phyloP scores from a whole-genome alignment of 768 basidiomycete species.

The Russula dissimulans region DNA sequence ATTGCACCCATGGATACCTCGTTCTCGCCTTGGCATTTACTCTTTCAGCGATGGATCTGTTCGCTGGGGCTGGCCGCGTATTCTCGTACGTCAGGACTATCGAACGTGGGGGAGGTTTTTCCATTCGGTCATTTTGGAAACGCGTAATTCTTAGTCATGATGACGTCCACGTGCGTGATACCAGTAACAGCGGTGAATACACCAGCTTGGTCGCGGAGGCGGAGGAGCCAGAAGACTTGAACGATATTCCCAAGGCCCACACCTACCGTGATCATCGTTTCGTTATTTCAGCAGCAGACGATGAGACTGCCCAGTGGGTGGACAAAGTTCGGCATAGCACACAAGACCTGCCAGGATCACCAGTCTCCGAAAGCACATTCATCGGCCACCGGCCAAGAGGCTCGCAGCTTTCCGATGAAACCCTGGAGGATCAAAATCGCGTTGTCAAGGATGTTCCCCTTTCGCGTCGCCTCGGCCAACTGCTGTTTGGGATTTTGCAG shows the following conservation, averaged over 20 bases:
- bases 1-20: slow-evolving; percentile 55
- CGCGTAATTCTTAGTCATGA: slow-evolving; percentile 46
- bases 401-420: slow-evolving; percentile 48
- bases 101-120: slow-evolving; percentile 31
- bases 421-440: slow-evolving; percentile 35
- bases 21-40: slow-evolving; percentile 37
- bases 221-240: slow-evolving; percentile 48
- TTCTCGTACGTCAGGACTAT: slow-evolving; percentile 35
- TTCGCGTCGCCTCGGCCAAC: slow-evolving; percentile 36
- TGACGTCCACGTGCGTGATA: slow-evolving; percentile 17
- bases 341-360: slow-evolving; percentile 36
- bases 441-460: slow-evolving; percentile 21
- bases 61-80: slow-evolving; percentile 41
- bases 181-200: slow-evolving; percentile 39
- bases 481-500: slow-evolving; percentile 47
- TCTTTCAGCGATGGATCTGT: slow-evolving; percentile 47
- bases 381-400: slow-evolving; percentile 34
- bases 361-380: slow-evolving; percentile 44
- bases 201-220: slow-evolving; percentile 42
- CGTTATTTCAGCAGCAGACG: slow-evolving; percentile 14
- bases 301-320: slow-evolving; percentile 45
- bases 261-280: background rate
- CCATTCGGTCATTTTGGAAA: slow-evolving; percentile 46
- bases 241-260: slow-evolving; percentile 35
- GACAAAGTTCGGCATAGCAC: slow-evolving; percentile 36